Percentiles rank a stretch among this genome's conserved stretches.
Evolutionary conservation across 2,329 filamentous ascomycete genomes (phyloP).

Genomic region (Xylariaceae sp.): DNA sequence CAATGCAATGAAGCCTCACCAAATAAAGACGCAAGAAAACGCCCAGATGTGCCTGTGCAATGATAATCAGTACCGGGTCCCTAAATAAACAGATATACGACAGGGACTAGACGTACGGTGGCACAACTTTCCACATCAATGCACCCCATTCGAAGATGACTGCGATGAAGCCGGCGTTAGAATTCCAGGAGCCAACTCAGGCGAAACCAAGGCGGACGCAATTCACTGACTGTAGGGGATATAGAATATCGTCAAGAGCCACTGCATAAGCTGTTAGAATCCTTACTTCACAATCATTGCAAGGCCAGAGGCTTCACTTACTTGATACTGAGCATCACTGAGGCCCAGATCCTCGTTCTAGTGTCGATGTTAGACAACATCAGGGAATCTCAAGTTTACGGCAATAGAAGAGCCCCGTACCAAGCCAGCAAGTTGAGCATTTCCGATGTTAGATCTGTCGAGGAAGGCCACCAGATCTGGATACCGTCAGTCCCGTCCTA

Average conservation of each 20-base stretch:
- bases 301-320: conserved; percentile 10
- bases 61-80: conserved; percentile 6
- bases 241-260: conserved; percentile 44
- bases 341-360: conserved; percentile 35
- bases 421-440: conserved; percentile 38
- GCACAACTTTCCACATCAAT: conserved; percentile 41
- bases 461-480: conserved; percentile 37
- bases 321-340: conserved; percentile 38
- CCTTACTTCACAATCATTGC: neutral
- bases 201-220: neutral
- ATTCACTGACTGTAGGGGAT: conserved; percentile 39
- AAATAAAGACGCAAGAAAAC: conserved; percentile 29
- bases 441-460: conserved; percentile 40
- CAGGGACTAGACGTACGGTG: conserved; percentile 32
- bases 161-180: conserved; percentile 13
- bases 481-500: conserved; percentile 1
- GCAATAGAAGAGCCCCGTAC: conserved; percentile 2
- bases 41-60: conserved; percentile 28
- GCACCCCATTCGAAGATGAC: conserved; percentile 41
- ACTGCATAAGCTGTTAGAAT: conserved; percentile 26
- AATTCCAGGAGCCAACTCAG: neutral
- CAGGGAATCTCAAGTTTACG: neutral
- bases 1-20: conserved; percentile 22
- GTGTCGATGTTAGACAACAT: neutral
- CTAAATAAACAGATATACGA: neutral